Percentiles rank a stretch among this genome's conserved stretches.
phyloP scores from a whole-genome alignment of 2,329 filamentous ascomycete genomes.

The Calonectria fujianensis region DNA sequence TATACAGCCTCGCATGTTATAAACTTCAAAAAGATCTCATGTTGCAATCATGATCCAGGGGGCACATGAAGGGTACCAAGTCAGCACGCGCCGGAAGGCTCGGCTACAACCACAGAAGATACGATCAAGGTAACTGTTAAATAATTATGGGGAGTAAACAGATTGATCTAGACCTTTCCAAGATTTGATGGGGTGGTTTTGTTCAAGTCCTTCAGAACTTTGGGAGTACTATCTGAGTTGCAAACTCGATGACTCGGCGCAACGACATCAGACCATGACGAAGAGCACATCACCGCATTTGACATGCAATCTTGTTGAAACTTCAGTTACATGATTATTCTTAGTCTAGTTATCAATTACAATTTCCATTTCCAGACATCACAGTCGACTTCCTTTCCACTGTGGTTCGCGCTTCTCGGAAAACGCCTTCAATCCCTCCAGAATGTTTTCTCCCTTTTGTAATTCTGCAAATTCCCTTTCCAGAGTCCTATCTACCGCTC shows the following conservation, averaged over 20 bases:
- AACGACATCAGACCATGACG: not conserved
- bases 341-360: not conserved
- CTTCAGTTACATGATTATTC: not conserved
- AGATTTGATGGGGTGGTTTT: not conserved
- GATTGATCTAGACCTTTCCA: not conserved
- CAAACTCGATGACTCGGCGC: no score
- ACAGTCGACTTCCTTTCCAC: conserved; percentile 72
- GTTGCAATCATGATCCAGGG: not conserved
- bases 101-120: not conserved
- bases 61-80: not conserved
- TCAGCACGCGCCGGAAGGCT: not conserved
- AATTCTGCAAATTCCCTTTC: conserved; percentile 72
- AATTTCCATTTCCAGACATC: not conserved
- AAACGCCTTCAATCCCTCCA: conserved; percentile 82
- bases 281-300: not conserved
- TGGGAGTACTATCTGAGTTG: not conserved
- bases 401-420: conserved; percentile 80
- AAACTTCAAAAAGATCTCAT: not conserved
- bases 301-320: not conserved
- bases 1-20: not conserved
- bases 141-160: not conserved
- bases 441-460: conserved; percentile 79
- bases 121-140: not conserved
- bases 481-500: conserved; percentile 67
- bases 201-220: not conserved